Conservation (phyloP, 2,329 filamentous ascomycete species). For the Pleurostoma richardsiae region DNA sequence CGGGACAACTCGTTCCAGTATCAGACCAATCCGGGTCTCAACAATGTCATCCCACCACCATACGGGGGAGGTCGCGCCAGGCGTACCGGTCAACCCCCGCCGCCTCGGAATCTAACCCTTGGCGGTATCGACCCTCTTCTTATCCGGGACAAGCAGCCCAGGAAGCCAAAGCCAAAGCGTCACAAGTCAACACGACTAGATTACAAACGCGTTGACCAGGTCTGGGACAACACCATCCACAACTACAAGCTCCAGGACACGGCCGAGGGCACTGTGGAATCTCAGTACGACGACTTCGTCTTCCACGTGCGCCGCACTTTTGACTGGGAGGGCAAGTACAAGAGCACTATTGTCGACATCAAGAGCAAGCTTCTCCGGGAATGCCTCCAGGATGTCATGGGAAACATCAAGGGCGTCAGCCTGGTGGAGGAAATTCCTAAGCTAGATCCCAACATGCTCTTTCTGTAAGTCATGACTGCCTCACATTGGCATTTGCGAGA, state of each 20-base stretch:
- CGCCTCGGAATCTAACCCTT: background rate
- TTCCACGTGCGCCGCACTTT: conserved; percentile 82
- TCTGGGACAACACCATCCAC: conserved; percentile 46
- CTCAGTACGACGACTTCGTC: conserved; percentile 69
- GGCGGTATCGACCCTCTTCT: background rate
- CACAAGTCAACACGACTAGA: conserved; percentile 18
- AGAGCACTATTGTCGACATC: conserved; percentile 70
- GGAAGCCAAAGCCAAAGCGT: conserved; percentile 13
- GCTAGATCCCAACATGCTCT: conserved; percentile 66
- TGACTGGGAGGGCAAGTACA: conserved; percentile 78
- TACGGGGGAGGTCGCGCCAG: background rate
- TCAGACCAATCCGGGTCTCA: conserved; percentile 12
- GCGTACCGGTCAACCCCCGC: background rate
- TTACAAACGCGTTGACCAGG: conserved; percentile 48
- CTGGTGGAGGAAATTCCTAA: conserved; percentile 75
- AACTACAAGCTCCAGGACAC: conserved; percentile 52
- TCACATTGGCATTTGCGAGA: too few relatives aligned
- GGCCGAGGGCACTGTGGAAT: conserved; percentile 35
- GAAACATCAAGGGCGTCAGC: conserved; percentile 71
- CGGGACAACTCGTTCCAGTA: background rate
- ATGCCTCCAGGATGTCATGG: conserved; percentile 65
- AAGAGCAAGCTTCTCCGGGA: conserved; percentile 77
- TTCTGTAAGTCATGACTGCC: conserved; percentile 35
- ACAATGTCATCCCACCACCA: conserved; percentile 7
- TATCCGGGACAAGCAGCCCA: background rate